Base-by-base conservation (phyloP, 768 basidiomycete species). In the Panellus pusillus region DNA sequence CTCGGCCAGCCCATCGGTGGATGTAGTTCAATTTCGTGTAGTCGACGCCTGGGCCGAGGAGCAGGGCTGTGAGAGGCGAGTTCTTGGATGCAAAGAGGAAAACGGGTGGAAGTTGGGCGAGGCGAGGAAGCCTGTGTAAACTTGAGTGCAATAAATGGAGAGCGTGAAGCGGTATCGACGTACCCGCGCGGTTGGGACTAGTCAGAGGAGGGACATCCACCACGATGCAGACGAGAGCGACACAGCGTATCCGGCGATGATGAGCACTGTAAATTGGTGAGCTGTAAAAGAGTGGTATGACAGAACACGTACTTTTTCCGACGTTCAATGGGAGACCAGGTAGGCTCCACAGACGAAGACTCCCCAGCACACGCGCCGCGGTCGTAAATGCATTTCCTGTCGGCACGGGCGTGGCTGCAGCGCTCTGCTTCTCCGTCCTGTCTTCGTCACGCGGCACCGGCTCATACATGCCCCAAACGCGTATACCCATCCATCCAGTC, bases 11-110 rank as follows among this genome's bases (percentile, higher is more conserved):
- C 77, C 84, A 87, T 7, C 88, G 83, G 64, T 92, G 91, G 3
- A 91, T 69, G 60, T 77, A 85, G 63, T 91, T 92, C 55, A 91
- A 77, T 69, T 82, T 82, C 40, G 86, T 84, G 58, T 90, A 90
- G 11, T 82, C 82, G 35, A 77, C 68, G 69, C 87, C 71, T 72
- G 92, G 65, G 9, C 85, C 84, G 9, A 55, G 46, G 13, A 86
- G 70, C 8, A 89, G 66, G 31, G 81, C 66, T 0, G 83, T 81
- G 8, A 89, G 63, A 7, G 58, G 58, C 39, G 72, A 79, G 63
- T 80, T 81, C 67, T 83, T 84, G 37, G 76, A 74, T 4, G 77
- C 75, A n/a, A 82, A 69, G n/a, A 73, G 65, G 57, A 77, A 72
- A 19, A 79, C 69, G 20, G 76, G 63, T 0, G 79, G 80, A 6